Evolutionary conservation across 2,329 filamentous ascomycete species (phyloP), one percentile per base, ranked within the genome.

Genomic region (Capronia coronata): DNA sequence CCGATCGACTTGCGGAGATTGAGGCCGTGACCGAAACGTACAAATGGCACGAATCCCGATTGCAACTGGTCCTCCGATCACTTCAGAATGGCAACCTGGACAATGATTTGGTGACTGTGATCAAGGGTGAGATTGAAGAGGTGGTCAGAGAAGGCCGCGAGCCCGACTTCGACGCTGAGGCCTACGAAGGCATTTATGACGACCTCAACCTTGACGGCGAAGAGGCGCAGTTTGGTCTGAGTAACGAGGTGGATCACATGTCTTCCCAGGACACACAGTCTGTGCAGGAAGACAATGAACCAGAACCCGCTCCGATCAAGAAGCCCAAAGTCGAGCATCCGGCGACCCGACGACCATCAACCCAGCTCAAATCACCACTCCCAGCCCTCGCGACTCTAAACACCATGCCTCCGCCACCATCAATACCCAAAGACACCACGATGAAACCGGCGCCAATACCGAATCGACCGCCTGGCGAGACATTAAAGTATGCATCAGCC

Each of bases 251-350:
- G 67, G 93, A 97, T 69, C 83, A 83, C 63, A 82, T 86, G 54
- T 97, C 91, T n/a, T 96, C 91, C 52, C 90, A 97, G 71, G 93
- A 98, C 68, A 80, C 86, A 22, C 88, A 94, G 64, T 97, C 93
- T 44, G 76, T 94, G 73, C 87, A 90, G 62, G 91, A 96, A 54
- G 91, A 97, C 30, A 37, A 37, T 18, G 67, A 77, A 32, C 72
- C 76, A 14, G 74, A 59, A 56, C 63, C 64, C 53, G 82, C 46
- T 13, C 68, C 74, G 58, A 82, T 86, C 64, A 68, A 75, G 48
- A 75, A 77, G 55, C 71, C 75, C 19, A 71, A 75, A 49, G 70
- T 74, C 41, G 87, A 91, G 43, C 67, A 76, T 30, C 73, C 75
- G 21, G 72, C 76, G 22, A 71, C 71, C 35, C 77, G 91, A 64